Conservation (phyloP, 495 filamentous ascomycete genomes). For the Tuber aestivum region DNA sequence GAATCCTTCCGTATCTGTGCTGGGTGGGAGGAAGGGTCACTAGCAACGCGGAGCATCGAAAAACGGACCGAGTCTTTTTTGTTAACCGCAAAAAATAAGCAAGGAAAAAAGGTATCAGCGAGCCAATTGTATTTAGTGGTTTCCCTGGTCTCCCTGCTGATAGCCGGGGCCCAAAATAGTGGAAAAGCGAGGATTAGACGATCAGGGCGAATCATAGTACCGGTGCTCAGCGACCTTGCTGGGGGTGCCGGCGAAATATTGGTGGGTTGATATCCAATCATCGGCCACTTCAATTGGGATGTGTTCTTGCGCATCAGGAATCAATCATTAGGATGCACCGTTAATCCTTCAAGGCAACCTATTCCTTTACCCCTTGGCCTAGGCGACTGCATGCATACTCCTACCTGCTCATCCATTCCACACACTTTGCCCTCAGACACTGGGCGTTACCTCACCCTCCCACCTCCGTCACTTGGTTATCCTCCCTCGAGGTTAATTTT, state of each 20-base stretch:
- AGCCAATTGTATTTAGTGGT: not conserved
- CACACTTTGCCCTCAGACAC: not conserved
- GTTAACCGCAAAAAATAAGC: not conserved
- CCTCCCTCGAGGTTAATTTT: constrained; percentile 21
- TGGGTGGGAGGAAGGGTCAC: not conserved
- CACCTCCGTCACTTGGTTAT: constrained; percentile 24
- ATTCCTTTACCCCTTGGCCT: constrained; percentile 33
- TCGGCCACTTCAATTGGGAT: constrained; percentile 19
- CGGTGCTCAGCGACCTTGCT: not conserved
- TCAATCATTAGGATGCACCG: constrained; percentile 26
- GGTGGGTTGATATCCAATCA: constrained; percentile 1
- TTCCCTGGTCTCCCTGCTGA: not conserved
- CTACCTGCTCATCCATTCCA: not conserved
- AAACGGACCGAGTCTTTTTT: not conserved
- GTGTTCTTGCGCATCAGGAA: constrained; percentile 17
- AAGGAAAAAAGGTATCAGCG: not conserved
- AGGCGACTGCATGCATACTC: constrained; percentile 26
- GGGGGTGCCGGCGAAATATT: not conserved
- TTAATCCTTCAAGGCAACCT: constrained; percentile 28
- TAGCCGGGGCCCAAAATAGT: not conserved
- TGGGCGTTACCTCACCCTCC: constrained; percentile 14
- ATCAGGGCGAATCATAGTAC: not conserved
- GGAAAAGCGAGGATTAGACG: not conserved
- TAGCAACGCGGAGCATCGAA: not conserved
- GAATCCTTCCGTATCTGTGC: not conserved